phyloP scores from a whole-genome alignment of 2,329 filamentous ascomycete species.

The Trichophyton rubrum region DNA sequence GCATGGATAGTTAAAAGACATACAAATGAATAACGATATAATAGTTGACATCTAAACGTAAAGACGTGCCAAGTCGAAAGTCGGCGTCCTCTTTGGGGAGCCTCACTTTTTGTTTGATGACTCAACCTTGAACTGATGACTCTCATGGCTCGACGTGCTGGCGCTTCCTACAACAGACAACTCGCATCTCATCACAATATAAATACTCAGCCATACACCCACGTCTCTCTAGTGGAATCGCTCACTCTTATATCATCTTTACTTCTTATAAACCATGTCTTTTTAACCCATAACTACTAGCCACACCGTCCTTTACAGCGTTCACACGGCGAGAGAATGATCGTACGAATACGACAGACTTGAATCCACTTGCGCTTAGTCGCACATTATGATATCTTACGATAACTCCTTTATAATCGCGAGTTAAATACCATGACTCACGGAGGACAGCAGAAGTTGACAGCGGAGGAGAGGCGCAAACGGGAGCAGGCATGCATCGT shows the following conservation, averaged over 20 bases:
- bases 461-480: conserved; percentile 67
- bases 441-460: conserved; percentile 42
- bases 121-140: not conserved
- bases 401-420: not conserved
- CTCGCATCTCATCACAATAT: not conserved
- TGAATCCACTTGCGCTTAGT: conserved; percentile 8
- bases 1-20: not conserved
- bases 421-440: conserved; percentile 22
- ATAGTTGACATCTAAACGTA: not conserved
- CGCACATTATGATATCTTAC: conserved; percentile 1
- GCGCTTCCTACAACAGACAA: not conserved
- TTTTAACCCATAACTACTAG: not conserved
- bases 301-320: not conserved
- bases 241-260: not conserved
- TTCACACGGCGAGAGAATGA: conserved; percentile 10
- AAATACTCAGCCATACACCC: not conserved
- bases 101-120: not conserved
- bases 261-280: not conserved
- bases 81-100: not conserved
- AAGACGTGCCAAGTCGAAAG: too few relatives aligned
- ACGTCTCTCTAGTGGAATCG: not conserved
- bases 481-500: conserved; percentile 59
- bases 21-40: not conserved
- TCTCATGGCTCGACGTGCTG: not conserved
- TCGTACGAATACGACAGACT: conserved; percentile 11